Conservation (phyloP, 208 protist genomes). For the Trypanosoma lewisi region DNA sequence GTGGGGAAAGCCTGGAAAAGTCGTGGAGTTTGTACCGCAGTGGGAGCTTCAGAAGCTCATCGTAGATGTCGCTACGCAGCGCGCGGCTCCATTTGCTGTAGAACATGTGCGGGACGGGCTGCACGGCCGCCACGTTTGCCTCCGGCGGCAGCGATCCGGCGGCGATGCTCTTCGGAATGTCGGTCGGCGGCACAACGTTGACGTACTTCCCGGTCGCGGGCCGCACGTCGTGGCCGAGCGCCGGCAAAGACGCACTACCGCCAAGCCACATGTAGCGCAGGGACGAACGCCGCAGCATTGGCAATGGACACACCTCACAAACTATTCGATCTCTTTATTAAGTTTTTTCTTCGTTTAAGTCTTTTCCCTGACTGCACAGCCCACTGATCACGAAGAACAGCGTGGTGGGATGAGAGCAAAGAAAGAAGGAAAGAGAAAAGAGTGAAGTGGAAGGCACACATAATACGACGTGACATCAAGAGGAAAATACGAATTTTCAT, state of each 20-base stretch:
- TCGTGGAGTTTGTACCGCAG: conserved; percentile 77
- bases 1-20: conserved; percentile 49
- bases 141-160: conserved; percentile 36
- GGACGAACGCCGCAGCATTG: conserved; percentile 42
- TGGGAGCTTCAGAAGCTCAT: conserved; percentile 85
- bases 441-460: not conserved
- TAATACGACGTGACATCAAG: no score
- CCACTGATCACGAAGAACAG: no score
- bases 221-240: conserved; percentile 64
- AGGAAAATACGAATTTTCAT: no score
- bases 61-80: conserved; percentile 80
- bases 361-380: no score
- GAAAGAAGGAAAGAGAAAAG: not conserved
- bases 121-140: conserved; percentile 31
- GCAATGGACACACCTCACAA: not conserved
- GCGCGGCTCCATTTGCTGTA: conserved; percentile 51
- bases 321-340: not conserved
- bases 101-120: conserved; percentile 25
- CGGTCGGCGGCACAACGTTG: conserved; percentile 61
- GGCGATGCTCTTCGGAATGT: conserved; percentile 26
- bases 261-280: conserved; percentile 59
- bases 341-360: not conserved
- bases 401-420: not conserved
- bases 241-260: conserved; percentile 42
- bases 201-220: conserved; percentile 55